A percentile compares a stretch with the other conserved stretches of the same genome.
These are phyloP conservation scores for Eremochloa ophiuroides DNA, from an alignment of 176 grass and related monocot genomes.

Conservation along the genomic window DNA sequence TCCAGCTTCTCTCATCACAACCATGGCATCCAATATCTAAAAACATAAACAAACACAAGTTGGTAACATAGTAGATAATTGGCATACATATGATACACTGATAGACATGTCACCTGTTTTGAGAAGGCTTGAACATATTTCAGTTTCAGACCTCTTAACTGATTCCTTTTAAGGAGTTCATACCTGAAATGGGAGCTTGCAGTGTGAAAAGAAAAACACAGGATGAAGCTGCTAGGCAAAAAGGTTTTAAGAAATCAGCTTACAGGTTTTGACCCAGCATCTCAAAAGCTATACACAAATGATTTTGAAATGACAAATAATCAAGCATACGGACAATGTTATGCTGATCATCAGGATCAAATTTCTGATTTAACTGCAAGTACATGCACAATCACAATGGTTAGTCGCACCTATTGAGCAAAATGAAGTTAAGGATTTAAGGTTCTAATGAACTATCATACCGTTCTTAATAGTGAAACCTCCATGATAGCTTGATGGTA, in stretches of 20 bases:
- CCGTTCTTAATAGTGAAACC: slow-evolving; percentile 74
- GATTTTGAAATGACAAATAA: slow-evolving; percentile 73
- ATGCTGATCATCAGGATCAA: slow-evolving; percentile 83
- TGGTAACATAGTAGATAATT: slow-evolving; percentile 1
- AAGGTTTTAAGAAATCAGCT: slow-evolving; percentile 27
- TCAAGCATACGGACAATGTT: slow-evolving; percentile 98
- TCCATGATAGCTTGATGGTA: slow-evolving; percentile 78
- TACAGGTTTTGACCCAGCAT: slow-evolving; percentile 98
- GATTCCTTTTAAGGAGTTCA: slow-evolving; percentile 84
- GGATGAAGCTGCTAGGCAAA: not conserved
- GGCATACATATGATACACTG: not conserved
- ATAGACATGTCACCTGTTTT: slow-evolving; percentile 62
- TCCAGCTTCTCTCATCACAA: slow-evolving; percentile 91
- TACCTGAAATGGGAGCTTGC: slow-evolving; percentile 56
- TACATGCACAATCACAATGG: slow-evolving; percentile 1
- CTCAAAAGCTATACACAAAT: slow-evolving; percentile 97
- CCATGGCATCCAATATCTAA: slow-evolving; percentile 91
- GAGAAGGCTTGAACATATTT: slow-evolving; percentile 80
- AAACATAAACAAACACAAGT: slow-evolving; percentile 21
- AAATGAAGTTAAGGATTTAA: slow-evolving; percentile 19
- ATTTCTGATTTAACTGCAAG: slow-evolving; percentile 89
- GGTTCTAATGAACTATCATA: slow-evolving; percentile 30
- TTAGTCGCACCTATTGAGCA: slow-evolving; percentile 2
- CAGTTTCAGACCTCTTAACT: slow-evolving; percentile 80
- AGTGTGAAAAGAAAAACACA: not conserved